Evolutionary conservation across 257 asterid genomes (phyloP), one percentile per base, ranked within the genome.

Genomic region (Cordia subcordata): DNA sequence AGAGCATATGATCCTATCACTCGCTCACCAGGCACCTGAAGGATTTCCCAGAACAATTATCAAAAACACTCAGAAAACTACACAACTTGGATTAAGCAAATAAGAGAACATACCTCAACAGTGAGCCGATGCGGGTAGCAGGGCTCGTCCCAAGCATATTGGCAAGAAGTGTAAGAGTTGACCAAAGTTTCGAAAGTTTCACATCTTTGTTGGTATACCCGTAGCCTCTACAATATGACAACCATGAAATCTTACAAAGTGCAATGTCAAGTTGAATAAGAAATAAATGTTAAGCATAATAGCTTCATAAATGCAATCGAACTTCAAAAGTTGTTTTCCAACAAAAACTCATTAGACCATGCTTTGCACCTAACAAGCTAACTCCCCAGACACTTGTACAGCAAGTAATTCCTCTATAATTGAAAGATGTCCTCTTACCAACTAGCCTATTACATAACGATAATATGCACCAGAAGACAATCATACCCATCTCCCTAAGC

Each of bases 141-240:
- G 33, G 99, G 99, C 74, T 92, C 99, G 72, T 92, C 99, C 99
- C 99, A 92, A 40, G 99, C 93, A 75, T 86, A 92, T 49, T 82
- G 81, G 55, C 82, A 80, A 61, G 94, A 86, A 62, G 94, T 84
- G 73, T 88, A 92, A 67, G 95, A 82, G 76, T 88, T 85, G 72
- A 88, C 70, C 65, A 82, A 76, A 13, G 99, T 86, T 83, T 92
- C 96, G 59, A 88, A 92, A 56, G 91, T 81, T 77, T 92, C 99
- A 77, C 99, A 88, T 69, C 81, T 84, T 56, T 88, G 99, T 75
- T 92, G 99, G 87, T 81, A 88, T 65, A 92, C 55, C 55, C 99
- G 88, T 76, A 92, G 79, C 72, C 88, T 81, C 99, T 88, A 61
- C 78, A 72, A 61, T 63, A 62, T 52, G 56, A 27, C 65, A 75